A percentile compares a stretch with the other conserved stretches of the same genome.
These are phyloP conservation scores for Jamesozyma rosinii DNA, from an alignment of 805 yeast genomes.

Conservation along the genomic window DNA sequence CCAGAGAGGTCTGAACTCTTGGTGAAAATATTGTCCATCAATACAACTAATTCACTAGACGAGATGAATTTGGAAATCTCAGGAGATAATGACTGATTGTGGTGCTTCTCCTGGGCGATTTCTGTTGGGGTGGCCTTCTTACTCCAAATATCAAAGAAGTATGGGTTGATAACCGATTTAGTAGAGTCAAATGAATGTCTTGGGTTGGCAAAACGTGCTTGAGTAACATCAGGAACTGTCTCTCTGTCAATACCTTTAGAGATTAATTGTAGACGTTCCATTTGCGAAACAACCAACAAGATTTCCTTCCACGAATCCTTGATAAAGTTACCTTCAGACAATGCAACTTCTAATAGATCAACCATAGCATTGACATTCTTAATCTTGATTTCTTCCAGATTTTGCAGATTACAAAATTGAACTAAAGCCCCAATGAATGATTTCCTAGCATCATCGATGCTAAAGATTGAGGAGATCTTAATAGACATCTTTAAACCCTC, in stretches of 20 bases:
- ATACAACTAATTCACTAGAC: slow-evolving; percentile 62
- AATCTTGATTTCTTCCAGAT: slow-evolving; percentile 62
- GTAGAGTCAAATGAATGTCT: slow-evolving; percentile 46
- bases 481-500: slow-evolving; percentile 82
- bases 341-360: slow-evolving; percentile 65
- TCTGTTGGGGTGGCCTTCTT: slow-evolving; percentile 50
- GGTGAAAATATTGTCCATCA: slow-evolving; percentile 80
- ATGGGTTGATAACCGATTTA: slow-evolving; percentile 30
- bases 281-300: slow-evolving; percentile 73
- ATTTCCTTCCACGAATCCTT: slow-evolving; percentile 78
- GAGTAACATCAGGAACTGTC: slow-evolving; percentile 74
- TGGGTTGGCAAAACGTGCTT: slow-evolving; percentile 55
- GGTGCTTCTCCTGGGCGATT: slow-evolving; percentile 59
- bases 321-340: slow-evolving; percentile 67
- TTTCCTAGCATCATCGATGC: slow-evolving; percentile 71
- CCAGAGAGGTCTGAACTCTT: slow-evolving; percentile 74
- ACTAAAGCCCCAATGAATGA: slow-evolving; percentile 86
- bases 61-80: slow-evolving; percentile 49
- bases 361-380: slow-evolving; percentile 79
- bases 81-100: slow-evolving; percentile 56
- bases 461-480: slow-evolving; percentile 75
- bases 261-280: slow-evolving; percentile 80
- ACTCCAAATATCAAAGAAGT: slow-evolving; percentile 50
- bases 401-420: slow-evolving; percentile 75
- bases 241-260: slow-evolving; percentile 82